Evolutionary conservation across 1,139 yeast genomes (phyloP), one percentile per base, ranked within the genome.

Genomic region (Yamadazyma diospyri): DNA sequence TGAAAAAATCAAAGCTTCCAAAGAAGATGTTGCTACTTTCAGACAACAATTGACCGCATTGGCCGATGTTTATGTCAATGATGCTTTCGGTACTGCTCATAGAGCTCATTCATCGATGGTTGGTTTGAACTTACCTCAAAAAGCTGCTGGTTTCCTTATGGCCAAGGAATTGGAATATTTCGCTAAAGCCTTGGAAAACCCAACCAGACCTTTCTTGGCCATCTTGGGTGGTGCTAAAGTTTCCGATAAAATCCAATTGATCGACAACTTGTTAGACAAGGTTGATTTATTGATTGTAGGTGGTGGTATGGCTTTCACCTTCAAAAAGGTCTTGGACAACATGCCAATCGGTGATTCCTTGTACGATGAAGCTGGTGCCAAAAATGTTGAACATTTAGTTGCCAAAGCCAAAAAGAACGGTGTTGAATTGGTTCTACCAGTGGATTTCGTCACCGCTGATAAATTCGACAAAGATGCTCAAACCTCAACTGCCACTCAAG

Each of bases 241-340:
- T 51, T 81, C 94, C 46, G 97, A 89, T 72, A 89, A 89, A 81
- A 89, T 89, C 59, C 96, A 87, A 74, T 81, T 89, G 69, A 89
- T 89, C 60, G 97, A 92, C 70, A 89, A 89, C 79, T 77, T 89
- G 66, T 77, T 89, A 58, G 88, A 89, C 72, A 92, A 89, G 79
- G 97, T 89, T 55, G 81, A 92, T 67, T 67, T 81, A 45, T 75
- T 89, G 63, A 86, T 89, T 67, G 81, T 89, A 55, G 97, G 97
- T 62, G 97, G 97, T 71, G 97, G 97, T 71, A 89, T 89, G 97
- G 89, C 97, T 40, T 89, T 88, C 81, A 89, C 97, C 56, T 89
- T 89, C 78, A 86, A 85, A 76, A 89, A 92, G 78, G 83, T 89
- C 39, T 65, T 87, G 51, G 84, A 86, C 64, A 76, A 77, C 61